These are phyloP conservation scores for Chalaropsis ovoidea DNA, from an alignment of 2,329 filamentous ascomycete species.

Conservation along the genomic window DNA sequence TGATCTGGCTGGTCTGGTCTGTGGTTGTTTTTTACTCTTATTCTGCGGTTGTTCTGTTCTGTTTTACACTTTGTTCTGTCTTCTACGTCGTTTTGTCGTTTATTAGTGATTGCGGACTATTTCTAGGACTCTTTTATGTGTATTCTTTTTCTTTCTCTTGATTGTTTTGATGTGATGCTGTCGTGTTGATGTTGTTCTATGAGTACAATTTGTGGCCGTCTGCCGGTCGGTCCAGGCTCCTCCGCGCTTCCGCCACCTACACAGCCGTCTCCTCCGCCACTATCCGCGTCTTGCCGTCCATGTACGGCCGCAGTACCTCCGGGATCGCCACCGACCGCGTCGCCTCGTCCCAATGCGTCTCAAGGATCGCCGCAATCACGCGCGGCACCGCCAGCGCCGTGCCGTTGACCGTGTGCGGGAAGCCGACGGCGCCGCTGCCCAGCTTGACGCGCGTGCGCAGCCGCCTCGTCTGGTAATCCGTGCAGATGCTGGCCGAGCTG, in stretches of 20 bases:
- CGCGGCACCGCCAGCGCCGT: slow-evolving; percentile 87
- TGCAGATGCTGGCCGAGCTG: slow-evolving; percentile 81
- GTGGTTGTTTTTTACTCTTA: slow-evolving; percentile 15
- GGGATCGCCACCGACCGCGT: slow-evolving; percentile 61
- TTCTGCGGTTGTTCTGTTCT: slow-evolving; percentile 16
- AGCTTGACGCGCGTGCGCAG: slow-evolving; percentile 68
- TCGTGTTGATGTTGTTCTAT: not conserved
- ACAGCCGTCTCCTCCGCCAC: slow-evolving; percentile 29
- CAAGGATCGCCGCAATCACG: slow-evolving; percentile 77
- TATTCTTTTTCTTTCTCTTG: not conserved
- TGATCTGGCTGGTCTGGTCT: not conserved
- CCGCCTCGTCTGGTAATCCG: slow-evolving; percentile 83
- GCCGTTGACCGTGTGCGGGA: slow-evolving; percentile 86
- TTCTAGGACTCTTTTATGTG: slow-evolving; percentile 6
- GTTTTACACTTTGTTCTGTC: slow-evolving; percentile 8
- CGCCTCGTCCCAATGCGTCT: slow-evolving; percentile 77
- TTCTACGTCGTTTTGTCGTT: slow-evolving; percentile 6
- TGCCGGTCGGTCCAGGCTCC: not conserved
- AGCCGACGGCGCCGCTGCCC: slow-evolving; percentile 56
- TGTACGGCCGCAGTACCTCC: slow-evolving; percentile 68
- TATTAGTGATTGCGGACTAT: slow-evolving; percentile 13
- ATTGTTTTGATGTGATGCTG: not conserved
- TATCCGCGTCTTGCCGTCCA: slow-evolving; percentile 65
- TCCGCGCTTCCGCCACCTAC: not conserved
- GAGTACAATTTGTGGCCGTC: not conserved